These are phyloP conservation scores for Geotrichum cucujoidarum DNA, from an alignment of 1,139 yeast genomes.

Conservation along the genomic window DNA sequence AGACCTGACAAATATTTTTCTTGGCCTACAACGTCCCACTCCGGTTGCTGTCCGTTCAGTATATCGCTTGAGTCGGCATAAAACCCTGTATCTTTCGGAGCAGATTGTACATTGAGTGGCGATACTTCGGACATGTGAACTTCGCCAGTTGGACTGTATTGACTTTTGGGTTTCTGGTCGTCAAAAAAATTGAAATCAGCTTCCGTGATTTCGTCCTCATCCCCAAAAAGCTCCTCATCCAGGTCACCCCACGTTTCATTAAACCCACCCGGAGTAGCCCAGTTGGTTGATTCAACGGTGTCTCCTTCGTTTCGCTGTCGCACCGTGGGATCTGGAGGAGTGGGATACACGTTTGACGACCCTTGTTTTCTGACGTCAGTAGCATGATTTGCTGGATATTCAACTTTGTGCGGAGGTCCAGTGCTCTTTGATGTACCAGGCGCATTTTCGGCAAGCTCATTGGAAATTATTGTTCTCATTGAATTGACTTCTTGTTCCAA, in stretches of 20 bases:
- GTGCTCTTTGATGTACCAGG: background rate
- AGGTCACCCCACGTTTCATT: constrained; percentile 38
- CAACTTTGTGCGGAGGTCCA: background rate
- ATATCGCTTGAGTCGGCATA: background rate
- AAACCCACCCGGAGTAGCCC: constrained; percentile 28
- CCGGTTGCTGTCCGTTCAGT: background rate
- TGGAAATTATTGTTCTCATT: constrained; percentile 7
- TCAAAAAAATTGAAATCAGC: constrained; percentile 44
- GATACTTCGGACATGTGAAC: constrained; percentile 4
- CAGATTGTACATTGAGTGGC: background rate
- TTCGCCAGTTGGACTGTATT: background rate
- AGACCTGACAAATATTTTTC: constrained; percentile 9
- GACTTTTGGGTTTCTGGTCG: constrained; percentile 27
- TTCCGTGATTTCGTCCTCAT: constrained; percentile 39
- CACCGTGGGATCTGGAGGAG: constrained; percentile 37
- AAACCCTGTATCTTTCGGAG: background rate
- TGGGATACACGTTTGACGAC: constrained; percentile 31
- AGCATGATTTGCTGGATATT: background rate
- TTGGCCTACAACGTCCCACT: background rate
- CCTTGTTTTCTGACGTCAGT: constrained; percentile 5
- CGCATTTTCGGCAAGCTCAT: background rate
- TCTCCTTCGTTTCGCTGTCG: constrained; percentile 22
- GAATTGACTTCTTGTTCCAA: constrained; percentile 10
- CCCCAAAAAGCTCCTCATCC: constrained; percentile 44
- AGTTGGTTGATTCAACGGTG: constrained; percentile 22